Evolutionary conservation across 768 basidiomycete species (phyloP).

Genomic region (Chlorophyllum brunneum): DNA sequence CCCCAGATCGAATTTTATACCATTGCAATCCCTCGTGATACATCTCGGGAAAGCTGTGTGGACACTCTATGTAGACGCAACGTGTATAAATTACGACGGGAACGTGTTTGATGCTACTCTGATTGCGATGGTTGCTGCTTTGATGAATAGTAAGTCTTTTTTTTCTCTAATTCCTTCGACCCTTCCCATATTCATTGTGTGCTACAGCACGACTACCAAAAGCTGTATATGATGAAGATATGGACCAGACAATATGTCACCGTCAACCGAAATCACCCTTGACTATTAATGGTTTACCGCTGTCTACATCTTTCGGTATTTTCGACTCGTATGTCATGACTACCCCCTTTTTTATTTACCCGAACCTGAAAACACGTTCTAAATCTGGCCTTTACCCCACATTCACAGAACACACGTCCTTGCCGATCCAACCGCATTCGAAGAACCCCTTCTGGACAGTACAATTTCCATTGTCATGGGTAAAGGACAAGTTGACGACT

Average conservation of each 20-base stretch:
- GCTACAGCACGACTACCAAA: slow-evolving; percentile 63
- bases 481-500: slow-evolving; percentile 18
- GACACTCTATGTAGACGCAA: slow-evolving; percentile 93
- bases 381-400: background rate
- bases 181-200: background rate
- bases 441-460: slow-evolving; percentile 81
- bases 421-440: slow-evolving; percentile 86
- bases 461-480: slow-evolving; percentile 62
- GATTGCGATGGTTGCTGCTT: slow-evolving; percentile 81
- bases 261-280: slow-evolving; percentile 39
- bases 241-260: slow-evolving; percentile 58
- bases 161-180: slow-evolving; percentile 10
- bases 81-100: slow-evolving; percentile 97
- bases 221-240: slow-evolving; percentile 68
- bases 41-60: slow-evolving; percentile 78
- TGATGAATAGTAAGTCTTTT: slow-evolving; percentile 67
- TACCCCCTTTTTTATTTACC: slow-evolving; percentile 5
- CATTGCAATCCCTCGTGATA: slow-evolving; percentile 72
- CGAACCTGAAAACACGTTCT: background rate
- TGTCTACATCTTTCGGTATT: slow-evolving; percentile 70
- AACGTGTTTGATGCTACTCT: slow-evolving; percentile 91
- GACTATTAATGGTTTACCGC: slow-evolving; percentile 31
- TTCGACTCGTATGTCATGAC: slow-evolving; percentile 61
- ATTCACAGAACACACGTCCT: slow-evolving; percentile 55
- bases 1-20: slow-evolving; percentile 60